Conservation (phyloP, 495 filamentous ascomycete species). For the Neurospora sp. region DNA sequence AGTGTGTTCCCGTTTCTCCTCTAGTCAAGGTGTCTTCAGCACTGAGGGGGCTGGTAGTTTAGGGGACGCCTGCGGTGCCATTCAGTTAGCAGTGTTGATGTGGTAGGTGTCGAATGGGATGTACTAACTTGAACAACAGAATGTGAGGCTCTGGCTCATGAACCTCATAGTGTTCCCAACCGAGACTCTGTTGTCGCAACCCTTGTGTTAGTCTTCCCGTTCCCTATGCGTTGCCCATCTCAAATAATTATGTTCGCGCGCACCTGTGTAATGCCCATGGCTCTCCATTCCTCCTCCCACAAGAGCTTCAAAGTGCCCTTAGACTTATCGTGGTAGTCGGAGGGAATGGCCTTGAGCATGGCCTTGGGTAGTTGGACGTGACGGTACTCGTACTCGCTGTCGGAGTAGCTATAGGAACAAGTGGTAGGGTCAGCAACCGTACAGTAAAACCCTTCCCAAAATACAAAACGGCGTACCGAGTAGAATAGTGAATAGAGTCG, state of each 20-base stretch:
- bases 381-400: conserved; percentile 82
- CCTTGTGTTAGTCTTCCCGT: background rate
- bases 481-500: conserved; percentile 90
- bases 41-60: conserved; percentile 65
- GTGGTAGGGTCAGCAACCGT: conserved; percentile 4
- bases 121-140: conserved; percentile 86
- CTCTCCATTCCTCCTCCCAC: conserved; percentile 98
- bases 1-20: background rate
- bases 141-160: conserved; percentile 98
- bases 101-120: background rate
- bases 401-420: conserved; percentile 56
- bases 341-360: conserved; percentile 94
- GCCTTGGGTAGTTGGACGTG: conserved; percentile 95
- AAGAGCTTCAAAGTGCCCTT: conserved; percentile 92
- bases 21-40: conserved; percentile 19
- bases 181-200: conserved; percentile 58
- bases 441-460: background rate
- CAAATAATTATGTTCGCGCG: conserved; percentile 2
- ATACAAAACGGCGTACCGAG: conserved; percentile 49
- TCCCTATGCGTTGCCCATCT: background rate
- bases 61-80: conserved; percentile 57
- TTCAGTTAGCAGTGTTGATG: background rate
- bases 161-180: conserved; percentile 99
- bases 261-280: conserved; percentile 92
- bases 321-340: conserved; percentile 84